phyloP scores from a whole-genome alignment of 208 protist species.

The Wallacemonas sp. region DNA sequence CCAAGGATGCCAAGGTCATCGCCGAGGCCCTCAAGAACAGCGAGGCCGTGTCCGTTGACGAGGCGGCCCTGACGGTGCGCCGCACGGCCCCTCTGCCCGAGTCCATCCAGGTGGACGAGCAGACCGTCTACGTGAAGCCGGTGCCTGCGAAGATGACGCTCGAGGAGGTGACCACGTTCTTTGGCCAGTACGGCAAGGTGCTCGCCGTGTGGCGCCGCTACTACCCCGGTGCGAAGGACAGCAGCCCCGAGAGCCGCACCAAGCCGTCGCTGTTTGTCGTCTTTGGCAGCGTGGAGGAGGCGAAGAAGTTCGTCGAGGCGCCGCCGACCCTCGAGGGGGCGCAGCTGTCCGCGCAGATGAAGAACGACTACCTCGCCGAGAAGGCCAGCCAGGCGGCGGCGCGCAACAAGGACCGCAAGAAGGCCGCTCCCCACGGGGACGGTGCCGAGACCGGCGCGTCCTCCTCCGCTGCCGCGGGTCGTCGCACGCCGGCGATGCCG shows the following conservation, averaged over 20 bases:
- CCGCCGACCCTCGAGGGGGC: conserved; percentile 68
- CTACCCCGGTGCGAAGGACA: conserved; percentile 69
- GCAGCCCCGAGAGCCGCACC: conserved; percentile 45
- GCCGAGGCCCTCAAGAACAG: conserved; percentile 64
- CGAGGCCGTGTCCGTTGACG: conserved; percentile 64
- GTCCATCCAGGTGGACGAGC: conserved; percentile 85
- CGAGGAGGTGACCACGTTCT: conserved; percentile 81
- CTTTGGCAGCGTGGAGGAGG: conserved; percentile 65
- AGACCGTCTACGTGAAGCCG: conserved; percentile 89
- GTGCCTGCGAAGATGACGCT: conserved; percentile 70
- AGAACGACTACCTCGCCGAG: conserved; percentile 70
- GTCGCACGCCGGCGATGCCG: conserved; percentile 75
- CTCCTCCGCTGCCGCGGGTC: conserved; percentile 23
- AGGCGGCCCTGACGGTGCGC: conserved; percentile 67
- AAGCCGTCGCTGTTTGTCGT: conserved; percentile 90
- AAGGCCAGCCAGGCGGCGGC: conserved; percentile 75
- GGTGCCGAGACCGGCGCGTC: conserved; percentile 7
- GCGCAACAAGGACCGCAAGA: conserved; percentile 49
- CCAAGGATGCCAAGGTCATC: conserved; percentile 66
- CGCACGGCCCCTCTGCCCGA: conserved; percentile 80
- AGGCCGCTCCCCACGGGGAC: conserved; percentile 16
- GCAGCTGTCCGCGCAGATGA: conserved; percentile 79
- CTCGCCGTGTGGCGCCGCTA: conserved; percentile 87
- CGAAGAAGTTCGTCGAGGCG: conserved; percentile 59
- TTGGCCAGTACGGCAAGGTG: conserved; percentile 70